Base-by-base conservation (phyloP, 148 eudicot genomes). In the Rhododendron simsii region DNA sequence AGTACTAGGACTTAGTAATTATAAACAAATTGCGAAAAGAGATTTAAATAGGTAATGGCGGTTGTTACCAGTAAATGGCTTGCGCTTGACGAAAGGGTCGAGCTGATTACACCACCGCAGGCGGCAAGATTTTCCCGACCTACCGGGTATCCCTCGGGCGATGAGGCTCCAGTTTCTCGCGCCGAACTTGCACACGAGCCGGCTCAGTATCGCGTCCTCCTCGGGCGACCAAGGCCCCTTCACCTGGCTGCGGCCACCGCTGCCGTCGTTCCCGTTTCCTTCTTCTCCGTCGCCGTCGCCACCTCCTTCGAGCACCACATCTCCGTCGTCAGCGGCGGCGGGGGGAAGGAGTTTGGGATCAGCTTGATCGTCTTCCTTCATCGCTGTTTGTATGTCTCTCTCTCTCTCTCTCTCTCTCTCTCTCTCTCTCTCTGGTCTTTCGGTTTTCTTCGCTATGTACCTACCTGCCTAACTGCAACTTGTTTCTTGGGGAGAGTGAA, bases 41-140 rank as follows among this genome's bases (percentile, higher is more conserved):
- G 53, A 80, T 26, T 59, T 51, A 26, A 78, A 23, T 13, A 37
- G 41, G 83, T 12, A 57, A 83, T 51, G 80, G 47, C 33, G 63
- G 81, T 50, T 23, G 18, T 86, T 91, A 95, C 98, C 94, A 65
- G 98, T 89, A 83, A 95, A 81, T 50, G 84, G 84, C 84, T 59
- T 81, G 73, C 81, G 86, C 35, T 75, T 84, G 9, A 84, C 35
- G 71, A 39, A 23, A 75, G 86, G 86, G 48, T 84, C 86, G 48
- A 84, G 86, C 81, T 84, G 86, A 75, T 84, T 74, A 75, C 81
- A 75, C 86, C 86, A 84, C 7, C 86, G 69, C 14, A 84, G 81
- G 33, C 86, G 86, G 86, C 86, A 84, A 10, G 81, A 84, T 30
- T 84, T 84, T 4, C 86, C 81, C 14, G 86, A 74, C 69, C 86